phyloP scores from a whole-genome alignment of 2,329 filamentous ascomycete genomes.

The Botryotinia convoluta region DNA sequence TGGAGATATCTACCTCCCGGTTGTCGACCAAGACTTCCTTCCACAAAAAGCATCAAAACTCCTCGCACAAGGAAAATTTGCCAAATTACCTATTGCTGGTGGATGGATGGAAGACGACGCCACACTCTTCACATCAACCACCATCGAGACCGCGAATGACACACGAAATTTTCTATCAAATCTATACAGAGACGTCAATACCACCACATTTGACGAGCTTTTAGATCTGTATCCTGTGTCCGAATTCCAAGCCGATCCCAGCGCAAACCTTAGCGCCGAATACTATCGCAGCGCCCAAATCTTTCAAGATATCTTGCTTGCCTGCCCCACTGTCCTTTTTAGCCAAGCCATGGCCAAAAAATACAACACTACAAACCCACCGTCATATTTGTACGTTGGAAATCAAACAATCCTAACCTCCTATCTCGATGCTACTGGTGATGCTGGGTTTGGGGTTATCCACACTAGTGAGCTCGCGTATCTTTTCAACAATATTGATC shows the following conservation, averaged over 20 bases:
- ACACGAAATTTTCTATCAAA: constrained; percentile 42
- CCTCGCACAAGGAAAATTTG: constrained; percentile 43
- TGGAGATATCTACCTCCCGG: constrained; percentile 52
- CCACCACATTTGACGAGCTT: constrained; percentile 41
- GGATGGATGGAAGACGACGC: constrained; percentile 48
- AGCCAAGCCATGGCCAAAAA: constrained; percentile 41
- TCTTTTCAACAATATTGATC: constrained; percentile 47
- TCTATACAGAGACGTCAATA: constrained; percentile 42
- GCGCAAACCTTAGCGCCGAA: constrained; percentile 44
- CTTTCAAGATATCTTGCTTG: constrained; percentile 52
- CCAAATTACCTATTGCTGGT: constrained; percentile 42
- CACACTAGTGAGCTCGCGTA: constrained; percentile 55
- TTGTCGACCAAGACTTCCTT: constrained; percentile 50
- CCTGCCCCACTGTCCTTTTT: constrained; percentile 47
- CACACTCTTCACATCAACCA: constrained; percentile 43
- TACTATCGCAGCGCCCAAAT: constrained; percentile 51
- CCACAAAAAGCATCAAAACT: constrained; percentile 45
- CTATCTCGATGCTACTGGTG: constrained; percentile 40
- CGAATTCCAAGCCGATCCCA: constrained; percentile 44
- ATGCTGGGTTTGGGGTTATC: constrained; percentile 45
- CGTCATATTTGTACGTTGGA: constrained; percentile 50
- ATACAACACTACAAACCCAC: constrained; percentile 35
- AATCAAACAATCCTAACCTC: constrained; percentile 54
- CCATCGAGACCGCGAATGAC: constrained; percentile 43
- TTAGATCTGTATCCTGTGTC: constrained; percentile 49